Evolutionary conservation across 306 rosid genomes (phyloP).

Genomic region (Vicia sativa): DNA sequence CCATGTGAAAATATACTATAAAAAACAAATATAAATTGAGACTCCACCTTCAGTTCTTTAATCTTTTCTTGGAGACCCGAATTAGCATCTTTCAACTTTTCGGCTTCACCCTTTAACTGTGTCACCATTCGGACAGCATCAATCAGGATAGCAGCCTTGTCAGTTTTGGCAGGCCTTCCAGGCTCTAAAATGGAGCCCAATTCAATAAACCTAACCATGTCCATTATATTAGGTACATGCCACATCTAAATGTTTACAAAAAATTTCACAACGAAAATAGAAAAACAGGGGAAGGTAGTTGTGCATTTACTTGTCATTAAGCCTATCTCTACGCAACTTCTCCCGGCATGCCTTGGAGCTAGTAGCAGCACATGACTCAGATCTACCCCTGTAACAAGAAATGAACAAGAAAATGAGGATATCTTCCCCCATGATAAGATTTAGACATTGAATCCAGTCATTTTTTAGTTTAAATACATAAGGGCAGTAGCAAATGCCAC

Average conservation of each 20-base stretch:
- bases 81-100: constrained; percentile 86
- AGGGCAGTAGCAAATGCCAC: background rate
- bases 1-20: background rate
- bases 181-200: constrained; percentile 91
- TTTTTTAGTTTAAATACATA: constrained; percentile 8
- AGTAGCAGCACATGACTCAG: constrained; percentile 69
- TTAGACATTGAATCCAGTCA: background rate
- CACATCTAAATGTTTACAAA: constrained; percentile 28
- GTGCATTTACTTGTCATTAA: constrained; percentile 79
- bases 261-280: constrained; percentile 5
- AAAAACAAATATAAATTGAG: background rate
- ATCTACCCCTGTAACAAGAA: constrained; percentile 64
- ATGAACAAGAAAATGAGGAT: constrained; percentile 31
- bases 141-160: constrained; percentile 86
- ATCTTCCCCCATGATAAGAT: constrained; percentile 19
- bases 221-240: constrained; percentile 40
- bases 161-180: constrained; percentile 86
- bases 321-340: constrained; percentile 92
- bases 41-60: constrained; percentile 81
- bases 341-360: constrained; percentile 98
- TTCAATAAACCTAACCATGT: constrained; percentile 77
- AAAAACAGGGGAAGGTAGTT: constrained; percentile 23
- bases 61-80: constrained; percentile 86
- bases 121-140: constrained; percentile 95
- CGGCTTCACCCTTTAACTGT: constrained; percentile 84